phyloP scores from a whole-genome alignment of 2,329 filamentous ascomycete genomes.

The Trichoderma gracile region DNA sequence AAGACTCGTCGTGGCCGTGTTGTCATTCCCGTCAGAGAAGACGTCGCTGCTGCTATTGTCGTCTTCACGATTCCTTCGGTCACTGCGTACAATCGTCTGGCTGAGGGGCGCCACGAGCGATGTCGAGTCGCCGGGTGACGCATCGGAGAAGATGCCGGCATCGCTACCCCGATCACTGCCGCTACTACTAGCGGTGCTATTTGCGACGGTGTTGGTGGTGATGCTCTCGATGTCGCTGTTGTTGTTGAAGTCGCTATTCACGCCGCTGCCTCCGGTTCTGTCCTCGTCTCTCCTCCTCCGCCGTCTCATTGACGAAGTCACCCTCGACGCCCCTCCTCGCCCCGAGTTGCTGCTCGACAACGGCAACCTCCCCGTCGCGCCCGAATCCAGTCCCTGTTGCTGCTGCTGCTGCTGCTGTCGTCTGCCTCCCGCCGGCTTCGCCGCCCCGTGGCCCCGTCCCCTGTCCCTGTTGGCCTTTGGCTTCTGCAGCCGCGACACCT shows the following conservation, averaged over 20 bases:
- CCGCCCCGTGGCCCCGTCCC: not conserved
- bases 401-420: not conserved
- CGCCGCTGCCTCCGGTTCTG: no score
- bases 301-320: not conserved
- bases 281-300: not conserved
- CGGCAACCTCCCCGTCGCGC: not conserved
- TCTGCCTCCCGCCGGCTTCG: not conserved
- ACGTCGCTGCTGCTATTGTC: not conserved
- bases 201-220: not conserved
- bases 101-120: not conserved
- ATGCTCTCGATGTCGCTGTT: not conserved
- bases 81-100: not conserved
- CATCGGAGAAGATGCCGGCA: constrained; percentile 11
- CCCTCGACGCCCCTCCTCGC: not conserved
- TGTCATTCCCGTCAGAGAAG: not conserved
- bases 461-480: not conserved
- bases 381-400: no score
- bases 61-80: not conserved
- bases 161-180: constrained; percentile 15
- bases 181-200: not conserved
- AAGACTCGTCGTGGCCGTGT: not conserved
- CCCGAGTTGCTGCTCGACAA: not conserved
- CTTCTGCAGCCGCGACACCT: constrained; percentile 30
- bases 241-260: not conserved
- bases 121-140: constrained; percentile 8